Evolutionary conservation across 1,284 basidiomycete genomes (phyloP).

Genomic region (Heterobasidion annosum): DNA sequence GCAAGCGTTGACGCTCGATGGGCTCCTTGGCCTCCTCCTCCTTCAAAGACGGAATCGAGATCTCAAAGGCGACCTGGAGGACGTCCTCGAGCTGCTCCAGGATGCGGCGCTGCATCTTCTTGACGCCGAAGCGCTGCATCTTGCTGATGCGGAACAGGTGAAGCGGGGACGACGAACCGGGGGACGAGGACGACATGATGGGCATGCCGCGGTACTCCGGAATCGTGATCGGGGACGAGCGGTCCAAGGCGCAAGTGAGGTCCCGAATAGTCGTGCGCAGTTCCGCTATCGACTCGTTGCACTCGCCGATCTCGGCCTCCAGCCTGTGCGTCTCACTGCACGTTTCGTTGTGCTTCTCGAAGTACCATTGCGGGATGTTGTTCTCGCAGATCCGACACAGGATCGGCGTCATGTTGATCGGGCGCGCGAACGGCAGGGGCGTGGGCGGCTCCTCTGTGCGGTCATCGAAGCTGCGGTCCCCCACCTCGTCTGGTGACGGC

Average conservation of each 20-base stretch:
- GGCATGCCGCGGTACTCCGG: constrained; percentile 88
- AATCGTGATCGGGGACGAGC: constrained; percentile 46
- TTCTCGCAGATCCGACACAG: constrained; percentile 98
- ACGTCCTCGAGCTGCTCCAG: constrained; percentile 84
- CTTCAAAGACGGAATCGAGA: constrained; percentile 84
- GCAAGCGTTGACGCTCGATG: constrained; percentile 85
- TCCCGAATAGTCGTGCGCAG: constrained; percentile 78
- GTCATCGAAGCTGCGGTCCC: constrained; percentile 16
- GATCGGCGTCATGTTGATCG: constrained; percentile 80
- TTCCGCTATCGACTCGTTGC: constrained; percentile 89
- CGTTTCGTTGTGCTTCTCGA: constrained; percentile 99
- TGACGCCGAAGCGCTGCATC: constrained; percentile 73
- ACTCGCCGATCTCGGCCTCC: constrained; percentile 91
- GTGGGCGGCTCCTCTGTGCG: constrained; percentile 38
- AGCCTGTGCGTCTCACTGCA: constrained; percentile 95
- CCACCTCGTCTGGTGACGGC: constrained; percentile 21
- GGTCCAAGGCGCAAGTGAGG: constrained; percentile 55
- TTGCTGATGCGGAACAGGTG: constrained; percentile 59
- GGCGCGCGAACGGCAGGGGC: constrained; percentile 64
- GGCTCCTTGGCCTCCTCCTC: constrained; percentile 88
- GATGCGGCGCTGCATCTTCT: constrained; percentile 73
- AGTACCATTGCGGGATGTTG: constrained; percentile 97
- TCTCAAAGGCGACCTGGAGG: constrained; percentile 70
- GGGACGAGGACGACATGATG: constrained; percentile 66
- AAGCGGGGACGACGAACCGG: constrained; percentile 58